Evolutionary conservation across 352 stramenopile genomes (phyloP).

Genomic region (Globisporangium paroecandrum): DNA sequence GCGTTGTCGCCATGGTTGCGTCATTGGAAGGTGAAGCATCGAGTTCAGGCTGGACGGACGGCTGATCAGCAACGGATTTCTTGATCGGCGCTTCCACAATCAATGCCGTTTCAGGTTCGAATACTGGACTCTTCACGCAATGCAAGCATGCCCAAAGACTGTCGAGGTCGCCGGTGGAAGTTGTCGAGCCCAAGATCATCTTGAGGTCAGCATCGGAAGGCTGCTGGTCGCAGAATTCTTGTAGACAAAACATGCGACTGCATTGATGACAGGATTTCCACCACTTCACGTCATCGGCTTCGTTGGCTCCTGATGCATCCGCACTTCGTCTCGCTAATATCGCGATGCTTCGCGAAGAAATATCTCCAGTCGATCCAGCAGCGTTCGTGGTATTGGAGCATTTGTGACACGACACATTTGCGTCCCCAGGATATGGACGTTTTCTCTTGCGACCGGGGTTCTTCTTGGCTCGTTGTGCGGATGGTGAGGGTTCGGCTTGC

Average conservation of each 20-base stretch:
- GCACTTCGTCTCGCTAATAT: constrained; percentile 5
- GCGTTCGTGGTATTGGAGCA: not conserved
- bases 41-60: not conserved
- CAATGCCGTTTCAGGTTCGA: not conserved
- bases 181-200: constrained; percentile 12
- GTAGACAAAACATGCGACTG: constrained; percentile 31
- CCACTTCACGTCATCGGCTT: constrained; percentile 20
- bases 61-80: not conserved
- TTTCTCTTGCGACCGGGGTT: constrained; percentile 6
- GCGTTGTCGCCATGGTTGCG: not conserved
- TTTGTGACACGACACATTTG: not conserved
- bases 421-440: not conserved
- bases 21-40: not conserved
- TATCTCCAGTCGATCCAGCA: not conserved
- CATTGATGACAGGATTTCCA: constrained; percentile 30
- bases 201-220: constrained; percentile 25
- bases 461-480: not conserved
- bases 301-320: not conserved
- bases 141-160: constrained; percentile 8
- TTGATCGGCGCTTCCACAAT: not conserved
- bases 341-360: constrained; percentile 3
- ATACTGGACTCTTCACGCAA: not conserved
- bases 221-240: constrained; percentile 38
- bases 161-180: not conserved
- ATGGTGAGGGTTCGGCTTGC: constrained; percentile 1